A percentile compares a stretch with the other conserved stretches of the same genome.
Conservation (phyloP, 1,139 yeast genomes). For the Saccharomyces hybrid region DNA sequence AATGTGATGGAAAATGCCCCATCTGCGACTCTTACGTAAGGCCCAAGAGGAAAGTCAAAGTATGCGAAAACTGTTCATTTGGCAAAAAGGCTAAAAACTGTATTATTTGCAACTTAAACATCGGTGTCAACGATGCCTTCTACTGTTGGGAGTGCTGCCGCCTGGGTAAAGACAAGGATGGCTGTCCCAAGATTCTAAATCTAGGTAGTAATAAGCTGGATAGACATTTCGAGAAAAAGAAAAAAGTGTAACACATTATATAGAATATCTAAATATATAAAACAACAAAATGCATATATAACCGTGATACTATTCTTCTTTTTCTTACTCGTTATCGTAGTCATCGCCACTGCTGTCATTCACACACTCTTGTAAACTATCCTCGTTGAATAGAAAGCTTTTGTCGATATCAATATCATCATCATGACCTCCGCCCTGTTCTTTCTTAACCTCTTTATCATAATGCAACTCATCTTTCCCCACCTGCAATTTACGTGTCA, state of each 20-base stretch:
- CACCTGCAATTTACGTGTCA: background rate
- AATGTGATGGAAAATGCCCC: slow-evolving; percentile 91
- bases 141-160: slow-evolving; percentile 85
- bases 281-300: background rate
- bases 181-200: slow-evolving; percentile 82
- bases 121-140: slow-evolving; percentile 59
- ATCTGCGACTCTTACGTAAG: slow-evolving; percentile 81
- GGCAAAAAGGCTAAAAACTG: slow-evolving; percentile 62
- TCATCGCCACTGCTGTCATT: background rate
- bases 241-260: slow-evolving; percentile 7
- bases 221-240: slow-evolving; percentile 49
- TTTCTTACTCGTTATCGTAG: background rate
- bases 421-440: background rate
- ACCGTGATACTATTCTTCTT: background rate
- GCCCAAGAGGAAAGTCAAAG: slow-evolving; percentile 60
- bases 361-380: background rate
- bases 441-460: background rate
- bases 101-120: slow-evolving; percentile 54
- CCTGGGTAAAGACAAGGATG: slow-evolving; percentile 78
- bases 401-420: slow-evolving; percentile 1
- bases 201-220: slow-evolving; percentile 72
- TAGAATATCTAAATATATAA: background rate
- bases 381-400: slow-evolving; percentile 2
- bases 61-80: slow-evolving; percentile 81
- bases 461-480: background rate